Evolutionary conservation across 805 yeast genomes (phyloP).

Genomic region (Metschnikowia anglica): DNA sequence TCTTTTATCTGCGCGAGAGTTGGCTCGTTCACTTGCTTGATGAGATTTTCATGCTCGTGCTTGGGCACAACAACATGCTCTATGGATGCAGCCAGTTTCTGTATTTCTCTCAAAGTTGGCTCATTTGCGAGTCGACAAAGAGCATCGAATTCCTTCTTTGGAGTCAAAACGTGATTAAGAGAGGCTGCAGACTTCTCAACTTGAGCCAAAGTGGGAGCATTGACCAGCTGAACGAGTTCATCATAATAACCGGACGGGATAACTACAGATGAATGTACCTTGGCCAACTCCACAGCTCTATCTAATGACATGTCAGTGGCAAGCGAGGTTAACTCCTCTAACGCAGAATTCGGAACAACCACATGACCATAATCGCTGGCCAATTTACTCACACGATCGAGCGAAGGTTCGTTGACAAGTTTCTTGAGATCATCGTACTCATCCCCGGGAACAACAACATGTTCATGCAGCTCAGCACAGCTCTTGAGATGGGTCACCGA

Average conservation of each 20-base stretch:
- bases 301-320: conserved; percentile 4
- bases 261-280: conserved; percentile 30
- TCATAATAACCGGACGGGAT: conserved; percentile 30
- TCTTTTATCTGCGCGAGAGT: conserved; percentile 8
- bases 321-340: conserved; percentile 1
- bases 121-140: conserved; percentile 9
- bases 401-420: conserved; percentile 12
- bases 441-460: conserved; percentile 10
- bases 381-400: conserved; percentile 9
- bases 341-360: conserved; percentile 6
- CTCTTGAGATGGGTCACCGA: conserved; percentile 12
- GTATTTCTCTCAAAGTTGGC: conserved; percentile 23
- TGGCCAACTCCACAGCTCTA: conserved; percentile 27
- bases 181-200: conserved; percentile 14
- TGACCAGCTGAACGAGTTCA: conserved; percentile 12
- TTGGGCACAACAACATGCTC: conserved; percentile 16
- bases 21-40: conserved; percentile 10
- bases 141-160: conserved; percentile 14
- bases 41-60: conserved; percentile 9
- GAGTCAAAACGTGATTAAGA: conserved; percentile 19
- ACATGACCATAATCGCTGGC: conserved; percentile 9
- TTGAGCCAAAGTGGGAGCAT: conserved; percentile 23
- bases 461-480: conserved; percentile 9
- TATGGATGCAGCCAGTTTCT: conserved; percentile 14
- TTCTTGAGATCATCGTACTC: conserved; percentile 5